These are phyloP conservation scores for Mariannaea sp. DNA, from an alignment of 2,329 filamentous ascomycete genomes.

Conservation along the genomic window DNA sequence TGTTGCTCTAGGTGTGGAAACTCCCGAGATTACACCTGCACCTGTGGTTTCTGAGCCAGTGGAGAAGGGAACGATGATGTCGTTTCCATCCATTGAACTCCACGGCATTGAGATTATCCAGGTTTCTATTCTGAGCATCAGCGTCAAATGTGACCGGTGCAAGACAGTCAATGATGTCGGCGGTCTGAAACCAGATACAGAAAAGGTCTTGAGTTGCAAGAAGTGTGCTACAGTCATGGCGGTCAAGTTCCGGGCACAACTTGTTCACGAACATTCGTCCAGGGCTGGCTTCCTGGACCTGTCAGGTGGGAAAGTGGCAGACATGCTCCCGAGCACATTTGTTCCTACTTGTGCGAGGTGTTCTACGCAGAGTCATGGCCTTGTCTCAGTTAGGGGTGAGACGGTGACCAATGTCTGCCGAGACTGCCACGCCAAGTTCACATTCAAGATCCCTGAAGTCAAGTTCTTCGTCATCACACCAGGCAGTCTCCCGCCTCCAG, in stretches of 20 bases:
- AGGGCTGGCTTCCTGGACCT: constrained; percentile 80
- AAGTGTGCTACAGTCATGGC: constrained; percentile 61
- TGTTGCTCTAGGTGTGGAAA: constrained; percentile 44
- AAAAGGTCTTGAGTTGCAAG: constrained; percentile 59
- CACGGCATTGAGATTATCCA: constrained; percentile 78
- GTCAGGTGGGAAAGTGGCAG: constrained; percentile 72
- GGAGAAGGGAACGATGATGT: constrained; percentile 76
- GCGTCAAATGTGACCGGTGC: constrained; percentile 79
- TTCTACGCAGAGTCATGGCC: constrained; percentile 70
- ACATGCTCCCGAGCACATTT: constrained; percentile 81
- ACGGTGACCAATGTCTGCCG: constrained; percentile 75
- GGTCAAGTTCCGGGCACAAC: constrained; percentile 65
- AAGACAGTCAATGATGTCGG: constrained; percentile 73
- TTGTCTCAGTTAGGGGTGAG: constrained; percentile 76
- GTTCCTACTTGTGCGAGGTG: constrained; percentile 78
- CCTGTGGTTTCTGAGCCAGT: constrained; percentile 37
- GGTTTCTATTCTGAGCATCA: constrained; percentile 67
- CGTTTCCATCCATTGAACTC: constrained; percentile 77
- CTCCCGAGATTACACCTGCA: constrained; percentile 16
- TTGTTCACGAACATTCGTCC: constrained; percentile 75
- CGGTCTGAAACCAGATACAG: constrained; percentile 61
- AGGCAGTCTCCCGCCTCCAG: constrained; percentile 49
- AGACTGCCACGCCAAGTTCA: constrained; percentile 79
- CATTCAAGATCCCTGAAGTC: constrained; percentile 76
- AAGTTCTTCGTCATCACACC: constrained; percentile 75